Evolutionary conservation across 305 asterid genomes (phyloP).

Genomic region (Solanum hybrid): DNA sequence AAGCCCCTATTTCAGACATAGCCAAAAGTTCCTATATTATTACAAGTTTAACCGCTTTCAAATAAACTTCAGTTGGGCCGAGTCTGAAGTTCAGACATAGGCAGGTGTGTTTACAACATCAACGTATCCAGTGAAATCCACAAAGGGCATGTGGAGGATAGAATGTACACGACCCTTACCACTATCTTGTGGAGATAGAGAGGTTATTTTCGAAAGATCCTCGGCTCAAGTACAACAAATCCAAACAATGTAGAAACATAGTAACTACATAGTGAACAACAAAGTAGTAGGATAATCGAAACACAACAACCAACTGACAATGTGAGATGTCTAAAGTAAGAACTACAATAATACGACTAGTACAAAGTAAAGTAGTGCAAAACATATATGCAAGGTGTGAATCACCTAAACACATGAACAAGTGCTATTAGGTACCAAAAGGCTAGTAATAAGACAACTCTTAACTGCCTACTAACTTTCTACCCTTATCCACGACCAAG

Average conservation of each 20-base stretch:
- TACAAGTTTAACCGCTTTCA: background rate
- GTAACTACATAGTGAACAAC: background rate
- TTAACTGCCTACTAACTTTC: background rate
- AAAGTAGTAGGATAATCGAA: background rate
- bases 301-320: background rate
- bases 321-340: background rate
- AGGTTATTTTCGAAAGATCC: rapidly evolving
- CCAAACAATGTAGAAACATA: background rate
- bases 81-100: background rate
- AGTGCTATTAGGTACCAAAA: background rate
- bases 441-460: background rate
- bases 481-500: background rate
- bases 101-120: background rate
- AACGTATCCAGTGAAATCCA: background rate
- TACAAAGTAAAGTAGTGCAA: background rate
- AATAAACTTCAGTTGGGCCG: background rate
- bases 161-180: rapidly evolving
- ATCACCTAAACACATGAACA: background rate
- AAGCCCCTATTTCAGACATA: background rate
- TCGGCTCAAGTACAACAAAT: background rate
- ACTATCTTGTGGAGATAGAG: rapidly evolving
- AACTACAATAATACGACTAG: background rate
- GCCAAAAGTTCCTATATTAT: background rate
- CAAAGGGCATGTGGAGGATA: background rate
- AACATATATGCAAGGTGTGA: background rate